These are phyloP conservation scores for Mycena latifolia DNA, from an alignment of 768 basidiomycete species.

Conservation along the genomic window DNA sequence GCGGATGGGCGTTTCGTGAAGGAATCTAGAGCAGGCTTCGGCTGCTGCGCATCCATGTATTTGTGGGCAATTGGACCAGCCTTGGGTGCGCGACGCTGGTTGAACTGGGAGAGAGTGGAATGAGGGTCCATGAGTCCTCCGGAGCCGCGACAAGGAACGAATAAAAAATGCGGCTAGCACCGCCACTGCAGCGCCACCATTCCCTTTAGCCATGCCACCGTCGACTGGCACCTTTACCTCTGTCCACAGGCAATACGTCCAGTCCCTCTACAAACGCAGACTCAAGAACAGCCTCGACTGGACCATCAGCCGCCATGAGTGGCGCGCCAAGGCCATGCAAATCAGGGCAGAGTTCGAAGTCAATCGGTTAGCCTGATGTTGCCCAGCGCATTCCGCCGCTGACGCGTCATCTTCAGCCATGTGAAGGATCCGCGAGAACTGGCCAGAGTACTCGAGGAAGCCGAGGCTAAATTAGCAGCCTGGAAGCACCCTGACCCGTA, in stretches of 20 bases:
- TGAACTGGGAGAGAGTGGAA: conserved; percentile 81
- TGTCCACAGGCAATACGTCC: conserved; percentile 87
- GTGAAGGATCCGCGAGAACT: conserved; percentile 89
- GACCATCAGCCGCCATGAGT: conserved; percentile 87
- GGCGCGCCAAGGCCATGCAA: conserved; percentile 86
- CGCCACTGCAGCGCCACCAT: too few species aligned
- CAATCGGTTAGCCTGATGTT: conserved; percentile 74
- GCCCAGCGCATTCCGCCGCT: conserved; percentile 14
- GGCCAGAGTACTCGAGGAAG: conserved; percentile 80
- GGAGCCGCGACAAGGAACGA: conserved; percentile 23
- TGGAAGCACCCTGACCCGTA: conserved; percentile 93
- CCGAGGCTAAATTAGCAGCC: conserved; percentile 78
- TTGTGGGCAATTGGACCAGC: conserved; percentile 67
- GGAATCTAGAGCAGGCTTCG: conserved; percentile 58
- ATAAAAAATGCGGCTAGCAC: conserved; percentile 18
- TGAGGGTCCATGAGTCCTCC: conserved; percentile 76
- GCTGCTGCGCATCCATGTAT: conserved; percentile 54
- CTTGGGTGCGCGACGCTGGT: conserved; percentile 73
- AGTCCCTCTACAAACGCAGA: conserved; percentile 90
- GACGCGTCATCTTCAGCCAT: conserved; percentile 60
- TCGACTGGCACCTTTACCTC: conserved; percentile 70
- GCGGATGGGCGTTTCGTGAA: conserved; percentile 54
- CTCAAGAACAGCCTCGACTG: conserved; percentile 92
- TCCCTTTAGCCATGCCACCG: not conserved
- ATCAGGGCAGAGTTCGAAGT: conserved; percentile 94